Conservation (phyloP, 2,329 filamentous ascomycete genomes). For the Tricladium varicosporioides region DNA sequence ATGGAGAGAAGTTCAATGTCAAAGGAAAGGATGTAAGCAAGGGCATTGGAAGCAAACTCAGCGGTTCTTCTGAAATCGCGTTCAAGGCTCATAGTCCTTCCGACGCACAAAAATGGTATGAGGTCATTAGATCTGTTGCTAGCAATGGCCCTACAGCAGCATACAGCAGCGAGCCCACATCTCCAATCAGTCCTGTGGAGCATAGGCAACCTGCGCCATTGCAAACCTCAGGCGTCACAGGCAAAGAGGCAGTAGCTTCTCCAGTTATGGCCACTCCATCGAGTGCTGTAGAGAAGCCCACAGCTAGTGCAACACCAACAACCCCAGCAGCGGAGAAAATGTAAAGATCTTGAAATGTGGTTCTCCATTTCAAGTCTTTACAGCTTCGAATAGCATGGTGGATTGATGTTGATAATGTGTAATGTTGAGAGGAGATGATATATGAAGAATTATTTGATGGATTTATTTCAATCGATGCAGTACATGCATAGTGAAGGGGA, state of each 20-base stretch:
- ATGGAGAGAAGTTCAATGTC: slow-evolving; percentile 84
- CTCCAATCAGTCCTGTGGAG: slow-evolving; percentile 24
- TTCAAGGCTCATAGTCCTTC: slow-evolving; percentile 84
- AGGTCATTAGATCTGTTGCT: slow-evolving; percentile 52
- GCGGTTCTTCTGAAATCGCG: slow-evolving; percentile 72
- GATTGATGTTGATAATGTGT: too few species aligned
- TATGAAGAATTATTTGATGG: too few species aligned
- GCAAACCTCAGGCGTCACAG: slow-evolving; percentile 28
- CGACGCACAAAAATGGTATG: slow-evolving; percentile 84
- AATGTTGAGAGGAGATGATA: too few species aligned
- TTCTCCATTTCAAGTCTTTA: too few species aligned
- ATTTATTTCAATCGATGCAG: too few species aligned
- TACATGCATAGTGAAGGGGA: too few species aligned
- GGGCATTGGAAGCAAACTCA: slow-evolving; percentile 76
- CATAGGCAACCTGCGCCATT: slow-evolving; percentile 21
- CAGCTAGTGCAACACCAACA: background rate
- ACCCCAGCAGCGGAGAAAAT: background rate
- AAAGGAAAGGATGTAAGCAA: slow-evolving; percentile 92
- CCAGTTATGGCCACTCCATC: slow-evolving; percentile 18
- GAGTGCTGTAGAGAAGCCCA: slow-evolving; percentile 7
- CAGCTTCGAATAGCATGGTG: too few species aligned
- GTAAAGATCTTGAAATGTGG: background rate
- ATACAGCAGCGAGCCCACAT: slow-evolving; percentile 18
- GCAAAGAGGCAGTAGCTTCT: slow-evolving; percentile 25
- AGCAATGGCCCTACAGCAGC: slow-evolving; percentile 17